Conservation (phyloP, 768 basidiomycete genomes). For the Astraeus odoratus region DNA sequence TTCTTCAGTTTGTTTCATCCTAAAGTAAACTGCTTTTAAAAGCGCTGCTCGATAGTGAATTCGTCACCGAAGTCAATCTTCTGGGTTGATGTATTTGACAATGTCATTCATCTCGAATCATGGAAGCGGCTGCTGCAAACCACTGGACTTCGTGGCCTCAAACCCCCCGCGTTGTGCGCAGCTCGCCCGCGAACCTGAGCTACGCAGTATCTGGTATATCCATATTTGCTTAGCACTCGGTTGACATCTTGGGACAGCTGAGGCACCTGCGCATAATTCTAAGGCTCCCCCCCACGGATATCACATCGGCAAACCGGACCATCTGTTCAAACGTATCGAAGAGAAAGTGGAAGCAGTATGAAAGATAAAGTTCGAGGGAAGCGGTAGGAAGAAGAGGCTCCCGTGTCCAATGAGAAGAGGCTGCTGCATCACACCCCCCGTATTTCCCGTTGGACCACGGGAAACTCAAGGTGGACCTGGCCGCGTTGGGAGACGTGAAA, state of each 20-base stretch:
- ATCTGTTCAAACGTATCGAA: slow-evolving; percentile 92
- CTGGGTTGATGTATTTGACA: too few relatives aligned
- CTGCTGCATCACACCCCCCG: slow-evolving; percentile 36
- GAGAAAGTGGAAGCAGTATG: slow-evolving; percentile 83
- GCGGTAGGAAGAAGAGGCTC: slow-evolving; percentile 28
- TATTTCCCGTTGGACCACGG: too few relatives aligned
- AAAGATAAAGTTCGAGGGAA: slow-evolving; percentile 75
- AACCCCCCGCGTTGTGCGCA: too few relatives aligned
- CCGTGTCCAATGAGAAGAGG: slow-evolving; percentile 39
- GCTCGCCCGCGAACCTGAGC: too few relatives aligned
- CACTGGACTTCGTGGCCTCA: too few relatives aligned
- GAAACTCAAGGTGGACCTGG: slow-evolving; percentile 54
- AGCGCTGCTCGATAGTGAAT: too few relatives aligned
- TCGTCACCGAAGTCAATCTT: too few relatives aligned
- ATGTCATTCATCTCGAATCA: too few relatives aligned
- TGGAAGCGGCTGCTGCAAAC: too few relatives aligned
- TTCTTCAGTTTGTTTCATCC: too few relatives aligned
- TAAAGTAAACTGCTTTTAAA: too few relatives aligned
- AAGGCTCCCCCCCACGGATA: slow-evolving; percentile 64
- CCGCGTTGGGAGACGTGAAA: slow-evolving; percentile 9
- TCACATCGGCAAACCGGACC: slow-evolving; percentile 80
- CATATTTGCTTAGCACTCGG: slow-evolving; percentile 94
- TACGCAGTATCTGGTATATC: too few relatives aligned
- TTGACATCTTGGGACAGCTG: slow-evolving; percentile 75
- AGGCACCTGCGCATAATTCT: slow-evolving; percentile 85